Base-by-base conservation (phyloP, 768 basidiomycete genomes). In the Termitomyces sp. region DNA sequence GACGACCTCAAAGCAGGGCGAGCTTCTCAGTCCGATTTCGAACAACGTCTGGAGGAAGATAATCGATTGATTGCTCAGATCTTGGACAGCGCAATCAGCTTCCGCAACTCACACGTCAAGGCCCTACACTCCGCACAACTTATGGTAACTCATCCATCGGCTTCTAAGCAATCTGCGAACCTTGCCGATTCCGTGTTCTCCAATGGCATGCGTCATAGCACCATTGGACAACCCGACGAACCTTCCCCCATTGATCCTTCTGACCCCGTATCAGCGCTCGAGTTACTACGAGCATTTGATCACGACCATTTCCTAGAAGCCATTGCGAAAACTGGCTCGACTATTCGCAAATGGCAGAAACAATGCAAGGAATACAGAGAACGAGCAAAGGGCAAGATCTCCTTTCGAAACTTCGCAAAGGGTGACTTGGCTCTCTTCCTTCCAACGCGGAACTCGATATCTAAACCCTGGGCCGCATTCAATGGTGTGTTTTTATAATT, bases 391-490 rank as follows among this genome's bases (percentile, higher is more conserved):
- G 92, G 94, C 56, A 97, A 97, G 73, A 96, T 99, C 56, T 90
- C 95, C 0, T 98, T 98, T 72, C 80, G 93, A 64, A 96, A 95
- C 73, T 98, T 98, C 63, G 79, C 88, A 8, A 95, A 94, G 69
- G 94, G 95, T 10, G 97, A 99, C 72, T 77, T 99, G 52, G 96
- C 95, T 1, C 76, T 99, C 32, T 99, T 99, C 73, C 76, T 99
- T 14, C 97, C 97, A 2, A 99, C 97, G 0, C 80, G 95, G 48
- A 98, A 98, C 71, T 93, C 94, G 30, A 83, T 92, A 6, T 88
- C 90, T 44, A 93, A 91, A 69, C 91, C 93, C 1, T 99, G 97
- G 96, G 97, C 96, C 24, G 97, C 97, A 10, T 99, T 98, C 74
- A 99, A 98, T 71, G 90, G 94, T 94, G 68, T 65, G 85, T 60